Evolutionary conservation across 1,139 yeast species (phyloP).

Genomic region (Lodderomyces orthopsilosis): DNA sequence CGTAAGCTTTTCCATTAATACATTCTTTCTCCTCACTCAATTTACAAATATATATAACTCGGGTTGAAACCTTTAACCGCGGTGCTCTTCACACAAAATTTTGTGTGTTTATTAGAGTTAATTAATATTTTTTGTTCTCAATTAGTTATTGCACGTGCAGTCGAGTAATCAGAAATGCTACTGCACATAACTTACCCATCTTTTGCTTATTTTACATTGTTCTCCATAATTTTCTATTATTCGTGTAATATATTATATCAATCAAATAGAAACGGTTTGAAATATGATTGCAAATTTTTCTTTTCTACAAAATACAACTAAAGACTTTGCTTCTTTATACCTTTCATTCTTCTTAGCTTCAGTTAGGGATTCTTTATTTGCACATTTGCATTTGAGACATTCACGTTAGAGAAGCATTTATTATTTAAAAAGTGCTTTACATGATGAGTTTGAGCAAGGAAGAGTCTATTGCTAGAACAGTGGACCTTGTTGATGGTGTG

Average conservation of each 20-base stretch:
- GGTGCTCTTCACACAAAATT: no score
- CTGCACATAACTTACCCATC: conserved; percentile 3
- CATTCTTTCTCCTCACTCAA: no score
- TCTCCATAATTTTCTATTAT: background rate
- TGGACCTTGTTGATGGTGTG: conserved; percentile 25
- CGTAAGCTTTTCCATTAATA: no score
- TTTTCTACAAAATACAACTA: background rate
- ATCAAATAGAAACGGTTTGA: no score
- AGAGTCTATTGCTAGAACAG: conserved; percentile 20
- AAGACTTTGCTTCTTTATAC: background rate
- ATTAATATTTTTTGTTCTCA: background rate
- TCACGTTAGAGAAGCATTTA: no score
- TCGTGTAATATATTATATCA: background rate
- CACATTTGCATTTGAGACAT: no score
- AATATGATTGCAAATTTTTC: conserved; percentile 1
- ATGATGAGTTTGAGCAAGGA: conserved; percentile 15
- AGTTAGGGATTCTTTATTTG: background rate
- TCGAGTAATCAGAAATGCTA: conserved; percentile 5
- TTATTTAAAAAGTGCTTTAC: no score
- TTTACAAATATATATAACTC: no score
- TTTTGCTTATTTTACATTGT: background rate
- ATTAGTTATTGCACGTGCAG: conserved; percentile 7
- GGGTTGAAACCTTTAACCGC: no score
- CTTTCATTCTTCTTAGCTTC: background rate
- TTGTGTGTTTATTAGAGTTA: no score